Evolutionary conservation across 257 asterid genomes (phyloP).

Genomic region (Thymus mandschuricus): DNA sequence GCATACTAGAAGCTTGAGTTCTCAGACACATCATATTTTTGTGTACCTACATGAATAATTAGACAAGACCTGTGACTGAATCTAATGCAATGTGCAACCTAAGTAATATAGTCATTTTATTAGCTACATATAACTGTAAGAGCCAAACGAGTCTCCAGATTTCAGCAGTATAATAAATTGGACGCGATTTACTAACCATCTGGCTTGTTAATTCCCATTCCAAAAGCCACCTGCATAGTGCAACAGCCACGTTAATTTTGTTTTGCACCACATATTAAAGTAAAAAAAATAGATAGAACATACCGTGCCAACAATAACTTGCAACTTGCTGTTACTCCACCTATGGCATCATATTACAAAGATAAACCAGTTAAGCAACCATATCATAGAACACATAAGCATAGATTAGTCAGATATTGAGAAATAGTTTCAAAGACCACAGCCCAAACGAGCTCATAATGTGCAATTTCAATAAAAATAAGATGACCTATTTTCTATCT

Average conservation of each 20-base stretch:
- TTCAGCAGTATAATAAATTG: constrained; percentile 24
- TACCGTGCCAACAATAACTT: constrained; percentile 99
- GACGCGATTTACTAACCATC: constrained; percentile 70
- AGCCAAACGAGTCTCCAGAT: constrained; percentile 14
- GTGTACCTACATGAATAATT: constrained; percentile 11
- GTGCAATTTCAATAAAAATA: constrained; percentile 12
- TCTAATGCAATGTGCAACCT: constrained; percentile 12
- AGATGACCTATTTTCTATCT: neutral
- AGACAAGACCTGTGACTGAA: constrained; percentile 8
- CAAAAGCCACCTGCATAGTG: constrained; percentile 90
- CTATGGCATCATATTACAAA: constrained; percentile 49
- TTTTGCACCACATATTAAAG: constrained; percentile 20
- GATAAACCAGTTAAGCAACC: constrained; percentile 31
- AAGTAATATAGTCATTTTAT: constrained; percentile 13
- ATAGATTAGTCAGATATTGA: constrained; percentile 8
- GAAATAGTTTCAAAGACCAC: constrained; percentile 28
- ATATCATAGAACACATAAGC: constrained; percentile 27
- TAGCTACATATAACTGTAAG: neutral
- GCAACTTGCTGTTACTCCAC: constrained; percentile 92
- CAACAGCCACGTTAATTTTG: neutral
- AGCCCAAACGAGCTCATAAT: constrained; percentile 21
- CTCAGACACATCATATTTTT: constrained; percentile 17
- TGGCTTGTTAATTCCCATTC: constrained; percentile 99
- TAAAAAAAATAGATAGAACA: constrained; percentile 31
- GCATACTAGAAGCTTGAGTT: constrained; percentile 21